A percentile compares a stretch with the other conserved stretches of the same genome.
Evolutionary conservation across 495 filamentous ascomycete genomes (phyloP).

Genomic region (Aspergillus bertholletiae): DNA sequence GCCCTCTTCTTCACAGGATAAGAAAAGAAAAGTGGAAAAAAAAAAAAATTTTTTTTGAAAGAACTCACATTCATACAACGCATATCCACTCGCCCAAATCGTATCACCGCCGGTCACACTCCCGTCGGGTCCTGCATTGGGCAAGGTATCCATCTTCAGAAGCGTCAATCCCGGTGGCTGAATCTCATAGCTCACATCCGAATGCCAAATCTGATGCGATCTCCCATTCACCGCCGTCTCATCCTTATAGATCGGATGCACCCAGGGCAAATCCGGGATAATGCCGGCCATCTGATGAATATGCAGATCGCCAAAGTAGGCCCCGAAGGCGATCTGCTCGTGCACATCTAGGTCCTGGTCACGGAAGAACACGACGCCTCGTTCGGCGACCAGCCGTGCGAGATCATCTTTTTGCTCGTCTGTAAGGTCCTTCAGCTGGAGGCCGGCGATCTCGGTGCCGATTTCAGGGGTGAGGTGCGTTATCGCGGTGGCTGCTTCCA

Average conservation of each 20-base stretch:
- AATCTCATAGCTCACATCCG: slow-evolving; percentile 27
- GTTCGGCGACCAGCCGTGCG: slow-evolving; percentile 40
- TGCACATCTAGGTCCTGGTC: slow-evolving; percentile 36
- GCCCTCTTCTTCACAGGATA: no score
- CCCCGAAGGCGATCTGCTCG: slow-evolving; percentile 21
- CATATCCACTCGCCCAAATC: slow-evolving; percentile 21
- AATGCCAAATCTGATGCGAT: slow-evolving; percentile 17
- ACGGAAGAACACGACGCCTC: slow-evolving; percentile 42
- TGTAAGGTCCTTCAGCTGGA: slow-evolving; percentile 39
- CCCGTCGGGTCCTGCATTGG: slow-evolving; percentile 10
- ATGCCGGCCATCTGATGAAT: slow-evolving; percentile 10
- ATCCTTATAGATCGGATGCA: slow-evolving; percentile 10
- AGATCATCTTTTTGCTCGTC: slow-evolving; percentile 39
- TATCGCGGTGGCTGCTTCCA: slow-evolving; percentile 3
- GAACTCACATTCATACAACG: slow-evolving; percentile 12
- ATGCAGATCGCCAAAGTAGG: slow-evolving; percentile 18
- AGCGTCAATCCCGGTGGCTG: slow-evolving; percentile 29
- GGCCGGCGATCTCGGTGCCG: slow-evolving; percentile 37
- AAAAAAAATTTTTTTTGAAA: not conserved
- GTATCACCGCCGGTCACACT: slow-evolving; percentile 22
- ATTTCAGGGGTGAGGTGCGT: slow-evolving; percentile 36
- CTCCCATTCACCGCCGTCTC: slow-evolving; percentile 10
- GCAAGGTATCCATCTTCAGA: slow-evolving; percentile 22
- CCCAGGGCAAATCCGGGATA: slow-evolving; percentile 10
- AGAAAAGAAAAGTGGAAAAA: not conserved